These are phyloP conservation scores for Pogostemon cablin DNA, from an alignment of 257 asterid species.

Conservation along the genomic window DNA sequence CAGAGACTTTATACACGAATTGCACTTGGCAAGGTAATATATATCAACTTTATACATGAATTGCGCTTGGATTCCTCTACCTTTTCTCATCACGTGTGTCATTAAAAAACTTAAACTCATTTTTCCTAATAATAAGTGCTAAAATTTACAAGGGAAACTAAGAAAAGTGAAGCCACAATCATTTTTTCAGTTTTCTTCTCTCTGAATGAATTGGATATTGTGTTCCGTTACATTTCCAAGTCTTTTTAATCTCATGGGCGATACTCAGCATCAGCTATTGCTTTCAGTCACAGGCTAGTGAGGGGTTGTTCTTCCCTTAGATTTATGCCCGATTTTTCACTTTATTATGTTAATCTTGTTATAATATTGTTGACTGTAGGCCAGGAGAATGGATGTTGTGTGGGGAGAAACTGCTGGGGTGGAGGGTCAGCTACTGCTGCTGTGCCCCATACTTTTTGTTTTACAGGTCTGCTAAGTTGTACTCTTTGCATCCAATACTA, in stretches of 20 bases:
- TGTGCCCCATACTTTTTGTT: slow-evolving; percentile 72
- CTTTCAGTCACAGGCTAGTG: slow-evolving; percentile 12
- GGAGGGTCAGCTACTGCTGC: slow-evolving; percentile 78
- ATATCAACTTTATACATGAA: slow-evolving; percentile 16
- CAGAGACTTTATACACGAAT: slow-evolving; percentile 97
- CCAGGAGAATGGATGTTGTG: slow-evolving; percentile 96
- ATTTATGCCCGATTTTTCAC: slow-evolving; percentile 11
- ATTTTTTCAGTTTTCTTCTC: background rate
- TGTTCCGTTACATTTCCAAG: background rate
- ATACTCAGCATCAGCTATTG: slow-evolving; percentile 27
- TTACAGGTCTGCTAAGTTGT: slow-evolving; percentile 61
- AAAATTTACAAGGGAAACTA: background rate
- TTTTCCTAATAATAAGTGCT: slow-evolving; percentile 12
- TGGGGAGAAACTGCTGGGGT: slow-evolving; percentile 99
- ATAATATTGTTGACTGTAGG: slow-evolving; percentile 49
- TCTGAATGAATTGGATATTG: background rate
- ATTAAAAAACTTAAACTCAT: slow-evolving; percentile 4
- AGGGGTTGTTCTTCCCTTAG: slow-evolving; percentile 17
- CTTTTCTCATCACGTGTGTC: background rate
- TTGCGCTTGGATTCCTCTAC: slow-evolving; percentile 15
- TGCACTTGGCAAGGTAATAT: slow-evolving; percentile 88
- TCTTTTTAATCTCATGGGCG: slow-evolving; percentile 25
- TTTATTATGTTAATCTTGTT: slow-evolving; percentile 16
- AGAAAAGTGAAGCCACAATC: slow-evolving; percentile 1
- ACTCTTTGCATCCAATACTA: background rate